Percentiles rank a stretch among this genome's conserved stretches.
Evolutionary conservation across 2,329 filamentous ascomycete species (phyloP).

Genomic region (Ascochyta pisi): DNA sequence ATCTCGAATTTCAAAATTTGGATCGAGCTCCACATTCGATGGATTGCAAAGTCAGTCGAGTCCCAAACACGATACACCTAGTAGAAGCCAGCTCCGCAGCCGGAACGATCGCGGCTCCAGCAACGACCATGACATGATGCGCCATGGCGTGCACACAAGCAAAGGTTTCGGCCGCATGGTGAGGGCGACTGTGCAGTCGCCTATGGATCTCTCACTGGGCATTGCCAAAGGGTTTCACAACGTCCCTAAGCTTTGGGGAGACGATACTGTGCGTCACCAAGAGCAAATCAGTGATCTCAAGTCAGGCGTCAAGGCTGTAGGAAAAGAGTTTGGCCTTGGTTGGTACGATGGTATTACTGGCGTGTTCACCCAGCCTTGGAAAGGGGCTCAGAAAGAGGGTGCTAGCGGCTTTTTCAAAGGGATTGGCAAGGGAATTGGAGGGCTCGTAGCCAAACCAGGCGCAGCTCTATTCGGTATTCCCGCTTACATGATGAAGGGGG

Average conservation of each 20-base stretch:
- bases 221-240: conserved; percentile 32
- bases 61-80: background rate
- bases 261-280: conserved; percentile 28
- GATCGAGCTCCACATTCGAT: background rate
- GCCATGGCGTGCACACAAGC: conserved; percentile 23
- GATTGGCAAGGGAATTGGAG: conserved; percentile 34
- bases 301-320: conserved; percentile 26
- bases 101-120: background rate
- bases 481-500: conserved; percentile 25
- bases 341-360: conserved; percentile 34
- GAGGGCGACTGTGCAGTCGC: conserved; percentile 17
- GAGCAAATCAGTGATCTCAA: conserved; percentile 28
- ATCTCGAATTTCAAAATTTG: background rate
- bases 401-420: conserved; percentile 33
- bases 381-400: conserved; percentile 30
- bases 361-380: conserved; percentile 28
- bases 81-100: background rate
- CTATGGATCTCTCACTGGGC: conserved; percentile 23
- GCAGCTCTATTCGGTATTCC: conserved; percentile 26
- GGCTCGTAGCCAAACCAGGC: conserved; percentile 32
- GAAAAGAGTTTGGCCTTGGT: conserved; percentile 32
- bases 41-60: background rate
- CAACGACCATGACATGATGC: conserved; percentile 29
- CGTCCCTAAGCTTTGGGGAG: conserved; percentile 31
- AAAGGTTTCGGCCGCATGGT: conserved; percentile 20